Base-by-base conservation (phyloP, 2,329 filamentous ascomycete genomes). In the Scopulariopsis brevicaulis region DNA sequence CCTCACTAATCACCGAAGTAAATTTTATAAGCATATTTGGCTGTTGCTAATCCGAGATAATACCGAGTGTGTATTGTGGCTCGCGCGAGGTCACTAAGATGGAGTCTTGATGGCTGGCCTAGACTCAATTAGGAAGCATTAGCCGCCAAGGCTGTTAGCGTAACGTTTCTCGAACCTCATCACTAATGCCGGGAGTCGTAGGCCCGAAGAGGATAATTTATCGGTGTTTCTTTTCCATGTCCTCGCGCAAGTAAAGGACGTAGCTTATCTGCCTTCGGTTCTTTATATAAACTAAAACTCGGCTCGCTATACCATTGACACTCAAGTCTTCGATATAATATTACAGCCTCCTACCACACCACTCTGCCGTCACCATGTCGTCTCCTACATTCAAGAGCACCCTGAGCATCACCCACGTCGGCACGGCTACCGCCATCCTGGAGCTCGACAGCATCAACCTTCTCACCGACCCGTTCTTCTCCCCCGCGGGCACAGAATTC, bases 391-490 rank as follows among this genome's bases (percentile, higher is more conserved):
- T 64, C 66, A 58, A 58, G 58, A 37, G 60, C 55, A 35, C 58
- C 57, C 43, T 75, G 32, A 69, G 57, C 5, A 67, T 78, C 54
- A 78, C 74, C 28, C 70, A 75, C 59, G 73, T 80, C 55, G 73
- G 72, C 15, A 78, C 76, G 1, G 76, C 77, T 3, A 78, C 75
- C 0, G 74, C 75, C n/a, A 71, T 79, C 54, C 59, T 79, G 12
- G 64, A 74, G 2, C 69, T 78, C 48, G 64, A 73, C 48, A 71
- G 69, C 18, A 59, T 75, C 58, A 74, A 66, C 11, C 66, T 78
- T 43, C 63, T 78, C 6, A 78, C 75, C 0, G 74, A 78, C 52
- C 74, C 75, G 0, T 71, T 75, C 61, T 77, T 78, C 63, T 73
- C 72, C 0, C 70, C 70, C 0, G 70, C 70, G 6, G 71, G 70